Base-by-base conservation (phyloP, 2,329 filamentous ascomycete species). In the Ophiocordyceps polyrhachis-furcata region DNA sequence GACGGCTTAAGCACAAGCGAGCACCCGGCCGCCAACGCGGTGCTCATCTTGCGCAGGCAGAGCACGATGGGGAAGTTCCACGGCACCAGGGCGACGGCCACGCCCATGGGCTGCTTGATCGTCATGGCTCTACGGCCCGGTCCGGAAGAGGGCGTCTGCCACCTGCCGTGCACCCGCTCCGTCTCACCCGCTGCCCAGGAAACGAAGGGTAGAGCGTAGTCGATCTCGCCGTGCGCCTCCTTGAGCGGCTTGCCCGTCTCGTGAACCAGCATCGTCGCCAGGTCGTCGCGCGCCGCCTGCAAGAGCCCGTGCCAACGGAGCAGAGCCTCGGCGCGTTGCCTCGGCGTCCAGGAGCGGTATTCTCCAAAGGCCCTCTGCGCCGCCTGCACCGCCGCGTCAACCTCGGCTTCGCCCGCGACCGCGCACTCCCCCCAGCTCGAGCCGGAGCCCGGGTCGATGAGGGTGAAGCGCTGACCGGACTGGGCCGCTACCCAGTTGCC, bases 1-100 rank as follows among this genome's bases (percentile, higher is more conserved):
- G 75, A 79, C 2, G 81, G 78, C 61, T 85, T 85, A 15, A 75
- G 68, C 15, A 88, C 68, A 75, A 88, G 83, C 1, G 80, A 83
- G 58, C 81, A 85, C 19, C 81, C 82, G 13, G 81, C 81, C 21
- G 81, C 82, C 25, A 86, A 63, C 1, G 74, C 76, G 0, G 75
- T 63, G 2, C 59, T 63, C 9, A 63, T 59, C 48, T 71, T 70
- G 17, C 67, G 55, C 20, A 68, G 58, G 8, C 69, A 60, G 59
- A 75, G 70, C 12, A 67, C 69, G 20, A 68, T 56, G 13, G 71
- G 71, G 50, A 80, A 82, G 59, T 82, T 81, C 76, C 75, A 62
- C 0, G 61, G 59, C 7, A 63, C 55, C 12, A 63, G 50, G 15
- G 57, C 59, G 1, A 55, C 59, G 8, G 54, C 55, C 11, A 63